A percentile compares a stretch with the other conserved stretches of the same genome.
These are phyloP conservation scores for Collybia sordida DNA, from an alignment of 768 basidiomycete species.

Conservation along the genomic window DNA sequence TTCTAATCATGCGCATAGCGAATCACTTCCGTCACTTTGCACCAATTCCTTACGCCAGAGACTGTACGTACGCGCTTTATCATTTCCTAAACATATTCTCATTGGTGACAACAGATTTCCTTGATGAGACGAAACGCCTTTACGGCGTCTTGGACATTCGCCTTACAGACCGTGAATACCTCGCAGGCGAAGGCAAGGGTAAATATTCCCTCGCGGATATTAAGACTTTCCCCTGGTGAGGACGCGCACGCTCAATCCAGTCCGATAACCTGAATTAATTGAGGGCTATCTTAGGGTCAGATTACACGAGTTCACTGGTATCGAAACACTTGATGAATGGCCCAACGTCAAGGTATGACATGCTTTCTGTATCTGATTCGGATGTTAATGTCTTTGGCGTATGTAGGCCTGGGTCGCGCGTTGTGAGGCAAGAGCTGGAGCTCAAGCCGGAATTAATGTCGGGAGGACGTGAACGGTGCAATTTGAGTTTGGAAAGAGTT, in stretches of 20 bases:
- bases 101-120: conserved; percentile 50
- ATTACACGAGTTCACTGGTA: conserved; percentile 38
- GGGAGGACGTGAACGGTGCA: too few species aligned
- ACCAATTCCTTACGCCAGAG: conserved; percentile 67
- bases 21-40: conserved; percentile 70
- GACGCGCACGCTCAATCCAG: neutral
- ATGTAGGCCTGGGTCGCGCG: too few species aligned
- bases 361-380: too few species aligned
- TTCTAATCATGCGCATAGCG: conserved; percentile 30
- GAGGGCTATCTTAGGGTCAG: conserved; percentile 47
- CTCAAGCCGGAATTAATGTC: too few species aligned
- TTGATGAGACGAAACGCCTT: conserved; percentile 79
- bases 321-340: conserved; percentile 18
- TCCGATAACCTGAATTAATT: neutral
- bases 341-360: conserved; percentile 21
- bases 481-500: too few species aligned
- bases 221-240: conserved; percentile 65
- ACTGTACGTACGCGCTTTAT: conserved; percentile 49
- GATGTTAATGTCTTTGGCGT: too few species aligned
- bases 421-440: too few species aligned
- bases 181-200: conserved; percentile 74
- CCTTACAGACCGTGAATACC: conserved; percentile 71
- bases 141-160: conserved; percentile 83
- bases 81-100: too few species aligned
- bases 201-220: conserved; percentile 72